Percentiles rank a stretch among this genome's conserved stretches.
phyloP scores from a whole-genome alignment of 768 basidiomycete species.

The Dendrothele bispora region DNA sequence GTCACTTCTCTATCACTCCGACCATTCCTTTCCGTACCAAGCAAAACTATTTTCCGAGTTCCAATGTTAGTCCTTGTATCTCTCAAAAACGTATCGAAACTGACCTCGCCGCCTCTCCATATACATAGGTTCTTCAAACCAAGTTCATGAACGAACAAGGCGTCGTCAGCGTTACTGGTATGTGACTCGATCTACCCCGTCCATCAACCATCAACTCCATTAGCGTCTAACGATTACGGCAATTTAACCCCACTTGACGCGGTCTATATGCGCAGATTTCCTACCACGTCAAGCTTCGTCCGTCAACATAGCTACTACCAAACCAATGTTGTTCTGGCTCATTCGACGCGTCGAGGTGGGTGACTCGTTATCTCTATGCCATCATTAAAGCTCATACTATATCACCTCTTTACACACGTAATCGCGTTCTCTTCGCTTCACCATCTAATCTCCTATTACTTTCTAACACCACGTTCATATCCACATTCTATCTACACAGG shows the following conservation, averaged over 20 bases:
- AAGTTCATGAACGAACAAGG: slow-evolving; percentile 92
- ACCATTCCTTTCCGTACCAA: slow-evolving; percentile 68
- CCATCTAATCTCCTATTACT: too few species aligned
- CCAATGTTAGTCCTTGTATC: slow-evolving; percentile 53
- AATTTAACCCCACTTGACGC: too few species aligned
- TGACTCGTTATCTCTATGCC: background rate
- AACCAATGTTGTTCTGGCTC: slow-evolving; percentile 81
- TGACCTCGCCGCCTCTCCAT: background rate
- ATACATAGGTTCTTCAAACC: slow-evolving; percentile 72
- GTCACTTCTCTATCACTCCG: slow-evolving; percentile 89
- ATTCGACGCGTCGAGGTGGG: slow-evolving; percentile 75
- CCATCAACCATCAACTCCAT: background rate
- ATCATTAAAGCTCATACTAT: background rate
- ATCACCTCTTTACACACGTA: too few species aligned
- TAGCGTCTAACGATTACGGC: too few species aligned
- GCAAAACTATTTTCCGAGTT: slow-evolving; percentile 81
- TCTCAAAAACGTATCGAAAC: background rate
- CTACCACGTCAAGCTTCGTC: slow-evolving; percentile 59
- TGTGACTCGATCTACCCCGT: slow-evolving; percentile 1
- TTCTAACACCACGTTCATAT: background rate
- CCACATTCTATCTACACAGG: slow-evolving; percentile 34
- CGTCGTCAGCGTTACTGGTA: slow-evolving; percentile 81
- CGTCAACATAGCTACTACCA: slow-evolving; percentile 35
- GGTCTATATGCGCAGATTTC: slow-evolving; percentile 59
- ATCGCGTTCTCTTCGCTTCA: too few species aligned